Evolutionary conservation across 2,329 filamentous ascomycete species (phyloP), one percentile per base, ranked within the genome.

Genomic region (Fusarium sulawesiense): DNA sequence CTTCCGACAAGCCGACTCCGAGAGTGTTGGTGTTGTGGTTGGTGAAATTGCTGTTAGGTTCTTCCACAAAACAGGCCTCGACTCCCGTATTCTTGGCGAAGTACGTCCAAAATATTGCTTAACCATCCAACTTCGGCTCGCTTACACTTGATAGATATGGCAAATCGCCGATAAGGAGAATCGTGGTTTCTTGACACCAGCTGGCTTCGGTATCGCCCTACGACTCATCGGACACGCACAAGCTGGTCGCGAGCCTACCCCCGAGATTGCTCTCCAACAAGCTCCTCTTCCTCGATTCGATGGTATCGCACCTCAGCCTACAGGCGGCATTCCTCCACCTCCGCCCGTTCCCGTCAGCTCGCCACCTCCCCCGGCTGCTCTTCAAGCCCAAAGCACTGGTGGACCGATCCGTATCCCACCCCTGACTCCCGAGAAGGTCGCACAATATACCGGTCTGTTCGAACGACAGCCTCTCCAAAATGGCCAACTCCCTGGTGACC

Each of bases 131-230:
- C 34, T 49, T 45, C 30, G 47, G 32, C 45, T 64, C 49, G 16
- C 55, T 56, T 48, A 64, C 40, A 42, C 25, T 56, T 21, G 40
- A 68, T 80, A 97, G 92, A 98, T 99, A 86, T 99, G 96, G 96
- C 95, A 98, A 83, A 96, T 99, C 79, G 95, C 96, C 73, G 96
- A 99, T 83, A 94, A 89, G 72, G 95, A 98, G 83, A 99, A 99
- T 83, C 90, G 94, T 71, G 96, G 96, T 55, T 92, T 98, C 73
- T 85, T 99, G 73, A 98, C 94, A 34, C 94, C 94, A 21, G 89
- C 94, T 44, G 96, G 95, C 78, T 99, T 99, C 82, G 93, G 94
- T 66, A 89, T 97, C 78, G 96, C 97, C 61, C 83, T 99, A 78
- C 89, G 96, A 76, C 89, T 99, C 78, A 98, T 99, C 78, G 96